These are phyloP conservation scores for Cladosporium austrohemisphaericum DNA, from an alignment of 2,329 filamentous ascomycete species.

Conservation along the genomic window DNA sequence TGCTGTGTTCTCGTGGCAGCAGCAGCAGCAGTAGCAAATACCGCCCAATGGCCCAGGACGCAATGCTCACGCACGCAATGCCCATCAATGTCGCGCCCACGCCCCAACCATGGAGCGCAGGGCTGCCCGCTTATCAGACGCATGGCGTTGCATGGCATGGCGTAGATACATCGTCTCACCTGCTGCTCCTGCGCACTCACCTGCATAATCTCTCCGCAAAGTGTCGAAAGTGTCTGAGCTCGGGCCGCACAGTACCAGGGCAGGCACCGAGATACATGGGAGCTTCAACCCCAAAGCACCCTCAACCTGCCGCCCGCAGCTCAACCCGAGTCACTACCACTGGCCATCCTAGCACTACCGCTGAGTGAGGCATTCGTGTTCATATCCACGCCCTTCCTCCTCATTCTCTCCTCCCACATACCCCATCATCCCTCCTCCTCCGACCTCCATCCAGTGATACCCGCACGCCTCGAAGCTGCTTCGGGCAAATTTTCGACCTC, in stretches of 20 bases:
- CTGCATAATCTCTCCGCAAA: conserved; percentile 9
- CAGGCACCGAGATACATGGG: neutral
- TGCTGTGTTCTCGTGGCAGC: too few species aligned
- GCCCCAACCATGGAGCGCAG: conserved; percentile 1
- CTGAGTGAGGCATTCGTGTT: neutral
- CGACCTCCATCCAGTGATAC: conserved; percentile 8
- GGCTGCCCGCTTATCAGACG: conserved; percentile 6
- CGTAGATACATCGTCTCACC: too few species aligned
- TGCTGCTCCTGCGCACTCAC: conserved; percentile 4
- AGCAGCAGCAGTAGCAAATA: neutral
- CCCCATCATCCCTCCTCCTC: conserved; percentile 1
- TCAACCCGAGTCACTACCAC: conserved; percentile 3
- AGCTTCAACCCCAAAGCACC: conserved; percentile 3
- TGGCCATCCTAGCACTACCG: neutral
- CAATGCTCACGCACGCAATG: too few species aligned
- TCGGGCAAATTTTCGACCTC: conserved; percentile 15
- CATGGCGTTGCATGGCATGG: too few species aligned
- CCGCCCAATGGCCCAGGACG: neutral
- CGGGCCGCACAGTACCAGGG: conserved; percentile 3
- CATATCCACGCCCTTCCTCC: conserved; percentile 13
- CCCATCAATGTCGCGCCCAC: too few species aligned
- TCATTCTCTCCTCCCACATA: conserved; percentile 6
- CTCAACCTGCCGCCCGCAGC: conserved; percentile 8
- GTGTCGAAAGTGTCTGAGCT: neutral
- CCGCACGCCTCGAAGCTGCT: conserved; percentile 9